Base-by-base conservation (phyloP, 2,329 filamentous ascomycete species). In the Capronia epimyces region DNA sequence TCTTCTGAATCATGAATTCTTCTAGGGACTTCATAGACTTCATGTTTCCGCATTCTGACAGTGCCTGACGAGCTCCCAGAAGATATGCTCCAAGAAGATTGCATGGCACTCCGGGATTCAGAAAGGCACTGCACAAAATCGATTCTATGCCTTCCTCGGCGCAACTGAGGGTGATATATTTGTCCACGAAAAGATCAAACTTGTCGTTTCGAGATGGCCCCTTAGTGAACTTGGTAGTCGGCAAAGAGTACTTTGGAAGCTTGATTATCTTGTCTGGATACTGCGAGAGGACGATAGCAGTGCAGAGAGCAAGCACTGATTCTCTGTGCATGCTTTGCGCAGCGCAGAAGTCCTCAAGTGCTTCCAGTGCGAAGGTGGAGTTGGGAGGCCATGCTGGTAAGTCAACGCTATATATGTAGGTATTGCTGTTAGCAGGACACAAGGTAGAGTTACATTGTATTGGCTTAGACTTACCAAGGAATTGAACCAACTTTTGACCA, bases 91-190 rank as follows among this genome's bases (percentile, higher is more conserved):
- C 59, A 13, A 55, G 2, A 2, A 63, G 43, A 40, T 58, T 63
- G 50, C 61, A 63, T 8, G 60, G 56, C 45, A 63, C 25, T 6
- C 44, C 47, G 12, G 61, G 61, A 36, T 62, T 54, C 15, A 63
- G 60, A 40, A 63, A 62, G 6, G 51, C 40, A 42, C 61, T 62
- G 46, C 60, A 58, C 2, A 59, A 40, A 13, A 63, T 49, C 3
- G 61, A 62, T 47, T 63, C 61, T 13, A 61, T 27, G 16, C 56
- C 59, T 27, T 60, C 55, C 21, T 50, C 47, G 3, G 57, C 59
- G 18, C 58, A 46, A 43, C 60, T 59, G 5, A 63, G 50, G 43
- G 34, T 51, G 24, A 61, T 58, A 40, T 41, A 58, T 48, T 61
- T 56, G 34, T 61, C 58, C 21, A 61, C 31, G 10, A 53, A 55